Evolutionary conservation across 352 stramenopile genomes (phyloP).

Genomic region (Thalassiosira sp.): DNA sequence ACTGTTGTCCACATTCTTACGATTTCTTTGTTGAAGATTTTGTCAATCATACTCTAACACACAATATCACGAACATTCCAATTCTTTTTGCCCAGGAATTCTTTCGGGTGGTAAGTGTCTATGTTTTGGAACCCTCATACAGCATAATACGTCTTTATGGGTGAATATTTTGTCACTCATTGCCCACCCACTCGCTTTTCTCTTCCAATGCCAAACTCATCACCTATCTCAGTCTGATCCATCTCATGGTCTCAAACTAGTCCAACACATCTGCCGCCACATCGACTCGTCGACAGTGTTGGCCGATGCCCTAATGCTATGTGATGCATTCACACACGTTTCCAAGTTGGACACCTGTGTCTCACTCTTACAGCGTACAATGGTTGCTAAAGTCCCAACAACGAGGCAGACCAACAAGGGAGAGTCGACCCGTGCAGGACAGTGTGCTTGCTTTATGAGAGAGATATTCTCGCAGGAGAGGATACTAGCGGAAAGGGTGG

Average conservation of each 20-base stretch:
- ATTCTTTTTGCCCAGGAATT: slow-evolving; percentile 75
- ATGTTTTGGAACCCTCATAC: too few species aligned
- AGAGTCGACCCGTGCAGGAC: slow-evolving; percentile 30
- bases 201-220: neutral
- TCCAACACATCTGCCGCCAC: slow-evolving; percentile 74
- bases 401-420: neutral
- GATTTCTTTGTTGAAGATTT: too few species aligned
- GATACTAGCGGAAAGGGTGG: slow-evolving; percentile 51
- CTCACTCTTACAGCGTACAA: slow-evolving; percentile 60
- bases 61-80: too few species aligned
- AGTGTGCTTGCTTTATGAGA: slow-evolving; percentile 43
- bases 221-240: slow-evolving; percentile 51
- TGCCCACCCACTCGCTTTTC: too few species aligned
- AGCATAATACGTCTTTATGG: too few species aligned
- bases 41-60: too few species aligned
- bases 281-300: slow-evolving; percentile 57
- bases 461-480: slow-evolving; percentile 56
- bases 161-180: too few species aligned
- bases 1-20: too few species aligned
- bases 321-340: slow-evolving; percentile 77
- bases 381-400: slow-evolving; percentile 20
- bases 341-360: slow-evolving; percentile 61
- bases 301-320: slow-evolving; percentile 67
- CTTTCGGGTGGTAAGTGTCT: slow-evolving; percentile 64
- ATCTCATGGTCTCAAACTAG: slow-evolving; percentile 62